phyloP scores from a whole-genome alignment of 768 basidiomycete genomes.

The Mrakia gelida region DNA sequence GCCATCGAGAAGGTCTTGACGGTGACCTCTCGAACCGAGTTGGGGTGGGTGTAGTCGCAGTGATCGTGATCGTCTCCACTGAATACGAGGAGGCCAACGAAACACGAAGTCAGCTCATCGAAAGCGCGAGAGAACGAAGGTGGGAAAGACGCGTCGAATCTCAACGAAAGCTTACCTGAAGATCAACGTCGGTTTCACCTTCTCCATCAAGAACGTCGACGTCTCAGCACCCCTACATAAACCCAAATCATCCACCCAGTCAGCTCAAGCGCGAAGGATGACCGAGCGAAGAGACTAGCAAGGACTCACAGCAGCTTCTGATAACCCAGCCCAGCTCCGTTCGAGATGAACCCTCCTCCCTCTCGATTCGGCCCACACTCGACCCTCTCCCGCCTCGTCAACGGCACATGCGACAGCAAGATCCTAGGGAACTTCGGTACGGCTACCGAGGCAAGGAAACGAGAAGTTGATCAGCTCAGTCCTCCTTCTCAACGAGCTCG shows the following conservation, averaged over 20 bases:
- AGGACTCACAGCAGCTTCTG: constrained; percentile 57
- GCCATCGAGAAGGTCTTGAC: constrained; percentile 88
- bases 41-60: constrained; percentile 67
- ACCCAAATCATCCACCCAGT: background rate
- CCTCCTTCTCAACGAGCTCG: background rate
- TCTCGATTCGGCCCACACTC: constrained; percentile 73
- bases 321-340: constrained; percentile 73
- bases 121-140: background rate
- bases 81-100: background rate
- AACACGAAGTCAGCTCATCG: background rate
- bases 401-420: constrained; percentile 83
- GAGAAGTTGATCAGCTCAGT: constrained; percentile 13
- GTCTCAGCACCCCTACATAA: constrained; percentile 52
- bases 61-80: constrained; percentile 96
- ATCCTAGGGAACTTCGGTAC: constrained; percentile 53
- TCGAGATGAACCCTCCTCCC: constrained; percentile 59
- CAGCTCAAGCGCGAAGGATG: background rate
- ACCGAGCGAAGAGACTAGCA: too few species aligned
- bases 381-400: constrained; percentile 63
- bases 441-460: constrained; percentile 31
- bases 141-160: background rate
- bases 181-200: constrained; percentile 61
- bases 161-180: constrained; percentile 44
- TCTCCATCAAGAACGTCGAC: constrained; percentile 62
- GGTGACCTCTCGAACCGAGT: constrained; percentile 64